Conservation (phyloP, 2,329 filamentous ascomycete species). For the Immersiporthe knoxdaviesiana region DNA sequence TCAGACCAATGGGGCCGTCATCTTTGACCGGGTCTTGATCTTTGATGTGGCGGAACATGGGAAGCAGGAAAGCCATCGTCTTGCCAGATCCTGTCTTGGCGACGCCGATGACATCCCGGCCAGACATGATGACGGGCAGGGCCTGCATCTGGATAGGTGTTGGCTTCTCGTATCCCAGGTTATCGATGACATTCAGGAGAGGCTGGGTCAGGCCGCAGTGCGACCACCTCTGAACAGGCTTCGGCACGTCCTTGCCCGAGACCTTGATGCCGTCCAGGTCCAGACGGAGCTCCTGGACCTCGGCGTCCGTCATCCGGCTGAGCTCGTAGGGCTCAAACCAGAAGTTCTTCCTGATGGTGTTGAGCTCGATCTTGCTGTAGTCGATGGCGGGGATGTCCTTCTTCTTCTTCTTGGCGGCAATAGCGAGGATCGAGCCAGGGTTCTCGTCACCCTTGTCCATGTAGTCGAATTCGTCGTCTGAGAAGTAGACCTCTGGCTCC, state of each 20-base stretch:
- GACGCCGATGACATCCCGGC: conserved; percentile 91
- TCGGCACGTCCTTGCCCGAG: conserved; percentile 82
- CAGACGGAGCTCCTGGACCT: conserved; percentile 77
- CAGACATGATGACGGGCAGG: conserved; percentile 92
- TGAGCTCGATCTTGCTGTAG: conserved; percentile 83
- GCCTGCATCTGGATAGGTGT: conserved; percentile 96
- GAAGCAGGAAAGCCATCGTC: conserved; percentile 91
- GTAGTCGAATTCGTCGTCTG: conserved; percentile 74
- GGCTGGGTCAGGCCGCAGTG: conserved; percentile 89
- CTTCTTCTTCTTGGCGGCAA: conserved; percentile 76
- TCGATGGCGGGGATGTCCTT: conserved; percentile 91
- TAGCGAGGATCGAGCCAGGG: conserved; percentile 53
- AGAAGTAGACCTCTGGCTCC: conserved; percentile 84
- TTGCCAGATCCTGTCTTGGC: conserved; percentile 98
- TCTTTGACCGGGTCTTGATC: conserved; percentile 83
- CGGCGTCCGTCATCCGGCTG: conserved; percentile 79
- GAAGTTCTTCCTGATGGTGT: conserved; percentile 89
- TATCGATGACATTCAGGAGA: conserved; percentile 82
- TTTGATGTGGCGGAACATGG: conserved; percentile 98
- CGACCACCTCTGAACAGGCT: conserved; percentile 94
- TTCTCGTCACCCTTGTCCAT: conserved; percentile 53
- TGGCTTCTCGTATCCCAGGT: conserved; percentile 82
- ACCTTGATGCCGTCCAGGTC: conserved; percentile 97
- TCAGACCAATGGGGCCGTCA: conserved; percentile 85
- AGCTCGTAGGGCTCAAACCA: conserved; percentile 90